Evolutionary conservation across 202 grass and related monocot species (phyloP).

Genomic region (Brachypodium distachyon): DNA sequence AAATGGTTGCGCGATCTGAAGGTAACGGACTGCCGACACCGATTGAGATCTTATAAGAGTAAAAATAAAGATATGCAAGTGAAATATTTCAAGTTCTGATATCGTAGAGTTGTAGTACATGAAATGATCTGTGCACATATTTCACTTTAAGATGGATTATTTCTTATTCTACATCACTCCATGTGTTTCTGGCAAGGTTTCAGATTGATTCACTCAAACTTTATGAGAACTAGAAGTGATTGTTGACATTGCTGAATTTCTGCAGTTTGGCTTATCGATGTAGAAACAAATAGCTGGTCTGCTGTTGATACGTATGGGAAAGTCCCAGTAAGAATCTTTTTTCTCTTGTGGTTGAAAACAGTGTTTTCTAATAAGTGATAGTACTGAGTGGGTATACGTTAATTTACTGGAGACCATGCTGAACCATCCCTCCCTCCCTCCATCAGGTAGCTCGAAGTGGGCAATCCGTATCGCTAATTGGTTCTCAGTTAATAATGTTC

Average conservation of each 20-base stretch:
- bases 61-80: too few species aligned
- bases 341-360: conserved; percentile 5
- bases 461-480: conserved; percentile 68
- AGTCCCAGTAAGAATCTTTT: conserved; percentile 67
- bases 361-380: not conserved
- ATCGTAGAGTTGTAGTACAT: not conserved
- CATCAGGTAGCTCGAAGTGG: conserved; percentile 69
- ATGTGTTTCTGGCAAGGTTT: not conserved
- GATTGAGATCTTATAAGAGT: too few species aligned
- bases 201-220: not conserved
- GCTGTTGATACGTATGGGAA: conserved; percentile 56
- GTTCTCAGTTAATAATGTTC: conserved; percentile 76
- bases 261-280: conserved; percentile 88
- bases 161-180: not conserved
- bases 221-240: not conserved
- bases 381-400: not conserved
- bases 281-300: conserved; percentile 59
- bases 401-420: conserved; percentile 20
- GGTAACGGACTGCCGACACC: too few species aligned
- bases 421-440: not conserved
- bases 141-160: not conserved
- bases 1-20: too few species aligned
- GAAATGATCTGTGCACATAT: not conserved
- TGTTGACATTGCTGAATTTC: not conserved
- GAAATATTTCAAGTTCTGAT: not conserved